Conservation (phyloP, 1,284 basidiomycete species). For the Sporisorium graminicola region DNA sequence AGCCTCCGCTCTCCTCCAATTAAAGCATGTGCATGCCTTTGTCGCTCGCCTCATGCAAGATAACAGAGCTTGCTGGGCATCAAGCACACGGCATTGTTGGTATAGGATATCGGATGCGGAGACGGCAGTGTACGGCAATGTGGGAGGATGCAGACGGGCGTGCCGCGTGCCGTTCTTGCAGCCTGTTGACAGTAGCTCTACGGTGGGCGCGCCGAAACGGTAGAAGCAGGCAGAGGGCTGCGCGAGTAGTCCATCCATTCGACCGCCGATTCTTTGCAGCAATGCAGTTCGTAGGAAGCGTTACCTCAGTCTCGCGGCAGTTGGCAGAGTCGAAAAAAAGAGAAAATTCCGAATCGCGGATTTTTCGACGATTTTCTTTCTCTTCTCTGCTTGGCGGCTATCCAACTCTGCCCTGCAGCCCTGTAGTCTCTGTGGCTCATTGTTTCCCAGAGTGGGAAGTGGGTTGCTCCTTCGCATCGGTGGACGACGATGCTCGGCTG, state of each 20-base stretch:
- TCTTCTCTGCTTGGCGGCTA: background rate
- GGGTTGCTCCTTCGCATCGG: background rate
- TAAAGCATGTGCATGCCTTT: slow-evolving; percentile 1
- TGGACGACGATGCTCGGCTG: background rate
- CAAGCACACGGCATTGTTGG: background rate
- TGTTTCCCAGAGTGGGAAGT: background rate
- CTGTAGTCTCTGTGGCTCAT: background rate
- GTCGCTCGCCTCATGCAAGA: background rate
- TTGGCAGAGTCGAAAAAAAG: background rate
- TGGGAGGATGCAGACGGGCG: slow-evolving; percentile 1
- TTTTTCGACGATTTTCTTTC: background rate
- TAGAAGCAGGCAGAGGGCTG: no score
- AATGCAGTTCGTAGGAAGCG: background rate
- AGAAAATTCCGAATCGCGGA: background rate
- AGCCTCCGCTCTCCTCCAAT: slow-evolving; percentile 4
- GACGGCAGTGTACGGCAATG: background rate
- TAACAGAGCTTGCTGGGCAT: background rate
- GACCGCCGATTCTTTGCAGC: background rate
- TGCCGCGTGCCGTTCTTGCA: background rate
- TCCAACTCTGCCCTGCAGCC: slow-evolving; percentile 1
- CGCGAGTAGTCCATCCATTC: background rate
- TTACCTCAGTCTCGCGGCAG: background rate
- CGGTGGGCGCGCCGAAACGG: background rate
- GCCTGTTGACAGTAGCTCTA: slow-evolving; percentile 21
- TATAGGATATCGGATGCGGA: background rate